A percentile compares a stretch with the other conserved stretches of the same genome.
These are phyloP conservation scores for Citeromyces siamensis DNA, from an alignment of 1,139 yeast species.

Conservation along the genomic window DNA sequence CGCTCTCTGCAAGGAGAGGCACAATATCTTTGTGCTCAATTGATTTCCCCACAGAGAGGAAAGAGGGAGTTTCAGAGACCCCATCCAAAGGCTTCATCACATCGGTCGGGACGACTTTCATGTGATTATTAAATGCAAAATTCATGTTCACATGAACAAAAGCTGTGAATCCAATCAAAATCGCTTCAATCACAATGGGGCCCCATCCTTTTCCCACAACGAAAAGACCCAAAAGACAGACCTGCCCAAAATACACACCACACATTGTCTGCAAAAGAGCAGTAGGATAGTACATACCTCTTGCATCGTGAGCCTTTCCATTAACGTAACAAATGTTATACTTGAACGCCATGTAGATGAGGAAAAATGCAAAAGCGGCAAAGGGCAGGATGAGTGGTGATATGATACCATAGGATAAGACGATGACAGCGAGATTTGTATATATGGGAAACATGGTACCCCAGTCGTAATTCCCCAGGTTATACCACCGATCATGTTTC, in stretches of 20 bases:
- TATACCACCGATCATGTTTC: conserved; percentile 59
- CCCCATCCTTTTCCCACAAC: conserved; percentile 68
- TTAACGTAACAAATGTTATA: conserved; percentile 42
- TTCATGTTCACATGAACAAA: conserved; percentile 41
- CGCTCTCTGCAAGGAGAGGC: conserved; percentile 18
- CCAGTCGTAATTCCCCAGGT: conserved; percentile 57
- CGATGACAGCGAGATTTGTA: conserved; percentile 70
- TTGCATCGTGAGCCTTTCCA: conserved; percentile 42
- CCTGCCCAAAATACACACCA: conserved; percentile 55
- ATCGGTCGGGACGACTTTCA: conserved; percentile 49
- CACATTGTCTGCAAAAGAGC: conserved; percentile 56
- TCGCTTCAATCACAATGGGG: conserved; percentile 50
- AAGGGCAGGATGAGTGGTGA: conserved; percentile 64
- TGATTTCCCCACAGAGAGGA: conserved; percentile 8
- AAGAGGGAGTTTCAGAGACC: conserved; percentile 45
- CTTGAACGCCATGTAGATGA: conserved; percentile 49
- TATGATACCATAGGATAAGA: conserved; percentile 67
- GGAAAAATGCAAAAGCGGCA: conserved; percentile 29
- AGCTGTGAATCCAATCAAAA: conserved; percentile 37
- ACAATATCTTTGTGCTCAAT: conserved; percentile 7
- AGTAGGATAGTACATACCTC: conserved; percentile 57
- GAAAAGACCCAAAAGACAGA: conserved; percentile 53
- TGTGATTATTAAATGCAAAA: conserved; percentile 51
- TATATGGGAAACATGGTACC: conserved; percentile 85
- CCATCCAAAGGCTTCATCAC: conserved; percentile 67